Percentiles rank a stretch among this genome's conserved stretches.
Conservation (phyloP, 345 rosid genomes). For the Citrus maxima region DNA sequence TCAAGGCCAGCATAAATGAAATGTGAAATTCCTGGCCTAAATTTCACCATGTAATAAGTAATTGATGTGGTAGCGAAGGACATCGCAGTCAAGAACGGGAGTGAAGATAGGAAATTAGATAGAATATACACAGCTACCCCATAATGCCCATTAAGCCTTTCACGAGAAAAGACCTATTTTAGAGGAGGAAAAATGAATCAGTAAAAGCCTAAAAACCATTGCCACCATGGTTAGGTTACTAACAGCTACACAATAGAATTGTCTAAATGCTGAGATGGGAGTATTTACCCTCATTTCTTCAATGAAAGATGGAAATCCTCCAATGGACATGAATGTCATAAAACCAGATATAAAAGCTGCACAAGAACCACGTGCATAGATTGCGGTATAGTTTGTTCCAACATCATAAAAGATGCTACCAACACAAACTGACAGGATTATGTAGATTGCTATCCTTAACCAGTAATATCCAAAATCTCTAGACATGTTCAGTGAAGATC, state of each 20-base stretch:
- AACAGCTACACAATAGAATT: background rate
- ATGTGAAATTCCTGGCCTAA: constrained; percentile 30
- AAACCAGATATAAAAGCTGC: constrained; percentile 49
- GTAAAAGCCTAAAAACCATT: constrained; percentile 4
- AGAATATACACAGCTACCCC: constrained; percentile 37
- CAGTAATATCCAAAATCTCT: constrained; percentile 54
- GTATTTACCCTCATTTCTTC: constrained; percentile 48
- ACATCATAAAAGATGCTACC: constrained; percentile 40
- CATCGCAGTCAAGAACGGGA: constrained; percentile 40
- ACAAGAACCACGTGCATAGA: constrained; percentile 48
- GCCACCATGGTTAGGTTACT: background rate
- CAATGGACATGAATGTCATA: constrained; percentile 58
- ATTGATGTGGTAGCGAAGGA: constrained; percentile 34
- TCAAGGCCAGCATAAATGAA: constrained; percentile 30
- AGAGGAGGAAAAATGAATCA: background rate
- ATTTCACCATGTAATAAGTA: constrained; percentile 47
- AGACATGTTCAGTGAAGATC: constrained; percentile 47
- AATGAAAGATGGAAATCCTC: constrained; percentile 54
- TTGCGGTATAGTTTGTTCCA: constrained; percentile 33
- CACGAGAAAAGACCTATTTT: constrained; percentile 40
- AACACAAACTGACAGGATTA: constrained; percentile 37
- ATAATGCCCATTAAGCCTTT: constrained; percentile 44
- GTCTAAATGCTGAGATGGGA: background rate
- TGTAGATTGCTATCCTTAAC: constrained; percentile 44
- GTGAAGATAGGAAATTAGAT: constrained; percentile 53